Evolutionary conservation across 768 basidiomycete genomes (phyloP), one percentile per base, ranked within the genome.

Genomic region (Suillus alpinus): DNA sequence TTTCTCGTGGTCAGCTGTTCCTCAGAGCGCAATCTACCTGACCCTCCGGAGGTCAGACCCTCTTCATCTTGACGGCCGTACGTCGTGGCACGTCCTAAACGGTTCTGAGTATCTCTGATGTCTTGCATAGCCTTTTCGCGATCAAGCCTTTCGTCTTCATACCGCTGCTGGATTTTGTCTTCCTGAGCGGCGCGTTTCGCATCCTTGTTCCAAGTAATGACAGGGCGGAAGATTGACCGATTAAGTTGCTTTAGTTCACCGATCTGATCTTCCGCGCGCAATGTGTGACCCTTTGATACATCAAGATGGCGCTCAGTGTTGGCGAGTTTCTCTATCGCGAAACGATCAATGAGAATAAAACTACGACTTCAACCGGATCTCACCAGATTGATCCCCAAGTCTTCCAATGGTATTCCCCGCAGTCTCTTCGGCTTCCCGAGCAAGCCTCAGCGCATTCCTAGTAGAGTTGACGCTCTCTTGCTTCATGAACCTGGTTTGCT

Each of bases 271-370:
- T 89, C 89, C n/a, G 96, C 95, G 4, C 92, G 87, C 47, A 80
- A 77, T 36, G 92, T 89, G 74, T 95, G 88, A 14, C 89, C 89
- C 75, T 92, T 98, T 56, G 95, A 83, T 57, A 94, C 86, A 72
- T 98, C 96, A 58, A 98, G 83, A 75, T 98, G 92, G 60, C 93
- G 89, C 73, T 98, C 95, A 32, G 96, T 97, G 71, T 93, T 93
- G 31, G 93, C 95, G 65, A 99, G 76, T 76, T 88, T 89, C 76
- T 92, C 91, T 92, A 69, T 13, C 66, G 18, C 20, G 39, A 40
- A 46, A 12, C 51, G 12, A 43, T 39, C 60, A 3, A 18, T 23
- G 26, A 29, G 37, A 41, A 41, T 57, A 63, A 36, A 8, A 43
- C 7, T 56, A 16, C 46, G 9, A 63, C 59, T 59, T 41, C 2